These are phyloP conservation scores for Omphalotus olearius DNA, from an alignment of 1,284 basidiomycete genomes.

Conservation along the genomic window DNA sequence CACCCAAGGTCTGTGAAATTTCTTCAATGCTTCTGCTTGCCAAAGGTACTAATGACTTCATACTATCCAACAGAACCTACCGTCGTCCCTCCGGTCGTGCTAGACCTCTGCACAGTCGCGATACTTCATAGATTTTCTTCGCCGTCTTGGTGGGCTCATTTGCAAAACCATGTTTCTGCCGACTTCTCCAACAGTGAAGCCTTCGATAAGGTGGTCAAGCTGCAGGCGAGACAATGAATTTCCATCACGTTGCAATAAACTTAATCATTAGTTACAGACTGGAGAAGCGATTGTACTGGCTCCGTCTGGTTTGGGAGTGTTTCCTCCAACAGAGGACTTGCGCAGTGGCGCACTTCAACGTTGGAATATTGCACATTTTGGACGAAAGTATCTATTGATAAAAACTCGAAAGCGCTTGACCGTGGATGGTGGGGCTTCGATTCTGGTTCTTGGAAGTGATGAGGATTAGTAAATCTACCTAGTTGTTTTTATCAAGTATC, in stretches of 20 bases:
- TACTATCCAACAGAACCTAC: slow-evolving; percentile 58
- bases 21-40: background rate
- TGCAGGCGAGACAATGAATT: slow-evolving; percentile 42
- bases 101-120: slow-evolving; percentile 63
- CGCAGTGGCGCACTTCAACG: background rate
- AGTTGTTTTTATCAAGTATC: background rate
- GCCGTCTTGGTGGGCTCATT: slow-evolving; percentile 67
- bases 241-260: background rate
- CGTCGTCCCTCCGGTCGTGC: slow-evolving; percentile 59
- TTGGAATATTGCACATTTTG: slow-evolving; percentile 31
- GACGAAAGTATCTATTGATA: slow-evolving; percentile 51
- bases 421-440: slow-evolving; percentile 57
- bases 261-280: slow-evolving; percentile 36
- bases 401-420: slow-evolving; percentile 60
- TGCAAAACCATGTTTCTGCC: slow-evolving; percentile 62
- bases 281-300: slow-evolving; percentile 64
- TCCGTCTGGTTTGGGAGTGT: slow-evolving; percentile 51
- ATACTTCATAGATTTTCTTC: slow-evolving; percentile 73
- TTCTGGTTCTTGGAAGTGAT: slow-evolving; percentile 35
- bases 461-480: background rate
- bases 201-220: slow-evolving; percentile 60
- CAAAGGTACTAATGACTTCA: background rate
- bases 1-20: slow-evolving; percentile 50
- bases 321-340: slow-evolving; percentile 9
- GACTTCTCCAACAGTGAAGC: slow-evolving; percentile 52